Percentiles rank a stretch among this genome's conserved stretches.
Conservation (phyloP, 495 filamentous ascomycete genomes). For the Podospora australis region DNA sequence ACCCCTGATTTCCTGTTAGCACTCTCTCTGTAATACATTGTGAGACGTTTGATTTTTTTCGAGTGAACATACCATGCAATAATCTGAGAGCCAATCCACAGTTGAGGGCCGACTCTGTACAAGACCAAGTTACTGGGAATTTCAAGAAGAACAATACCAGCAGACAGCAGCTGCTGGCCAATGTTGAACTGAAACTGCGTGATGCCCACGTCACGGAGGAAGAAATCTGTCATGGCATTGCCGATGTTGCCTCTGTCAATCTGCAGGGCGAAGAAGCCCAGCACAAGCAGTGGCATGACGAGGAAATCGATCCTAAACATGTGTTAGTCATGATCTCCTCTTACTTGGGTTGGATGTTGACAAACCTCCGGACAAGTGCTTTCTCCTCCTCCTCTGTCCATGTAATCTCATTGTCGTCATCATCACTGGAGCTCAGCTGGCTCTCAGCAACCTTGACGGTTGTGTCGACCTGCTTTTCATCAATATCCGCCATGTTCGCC, state of each 20-base stretch:
- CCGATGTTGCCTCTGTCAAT: constrained; percentile 41
- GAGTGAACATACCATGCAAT: too few species aligned
- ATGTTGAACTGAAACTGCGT: constrained; percentile 53
- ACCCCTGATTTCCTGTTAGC: too few species aligned
- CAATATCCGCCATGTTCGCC: constrained; percentile 12
- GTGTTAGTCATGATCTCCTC: neutral
- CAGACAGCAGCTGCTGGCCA: constrained; percentile 48
- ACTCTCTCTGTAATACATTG: constrained; percentile 19
- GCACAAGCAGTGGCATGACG: constrained; percentile 43
- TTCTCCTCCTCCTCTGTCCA: constrained; percentile 35
- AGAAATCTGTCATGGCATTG: constrained; percentile 30
- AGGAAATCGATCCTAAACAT: constrained; percentile 44
- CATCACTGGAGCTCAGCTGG: constrained; percentile 15
- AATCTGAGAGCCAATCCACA: constrained; percentile 51
- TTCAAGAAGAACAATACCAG: constrained; percentile 52
- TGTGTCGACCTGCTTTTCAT: constrained; percentile 17
- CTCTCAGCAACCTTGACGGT: constrained; percentile 10
- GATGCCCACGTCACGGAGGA: constrained; percentile 48
- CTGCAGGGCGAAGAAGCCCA: constrained; percentile 55
- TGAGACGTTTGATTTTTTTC: too few species aligned
- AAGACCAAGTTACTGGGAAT: constrained; percentile 53
- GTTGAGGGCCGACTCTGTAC: constrained; percentile 46
- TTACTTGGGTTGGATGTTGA: neutral
- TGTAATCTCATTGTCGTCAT: constrained; percentile 17
- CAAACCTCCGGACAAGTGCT: constrained; percentile 28